phyloP scores from a whole-genome alignment of 2,329 filamentous ascomycete genomes.

The Cladophialophora immunda region DNA sequence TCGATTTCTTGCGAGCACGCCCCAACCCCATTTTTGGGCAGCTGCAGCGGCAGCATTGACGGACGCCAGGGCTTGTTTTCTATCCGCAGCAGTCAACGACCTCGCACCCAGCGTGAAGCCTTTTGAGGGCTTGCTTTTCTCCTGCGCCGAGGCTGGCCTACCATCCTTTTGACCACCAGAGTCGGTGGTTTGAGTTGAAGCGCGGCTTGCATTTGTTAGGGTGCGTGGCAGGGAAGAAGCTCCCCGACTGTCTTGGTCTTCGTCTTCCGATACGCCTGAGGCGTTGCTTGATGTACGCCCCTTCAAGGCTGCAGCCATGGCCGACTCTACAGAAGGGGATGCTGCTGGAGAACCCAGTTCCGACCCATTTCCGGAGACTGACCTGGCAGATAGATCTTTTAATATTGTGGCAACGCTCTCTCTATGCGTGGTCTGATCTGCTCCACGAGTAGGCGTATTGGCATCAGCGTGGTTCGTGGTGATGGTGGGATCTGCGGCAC shows the following conservation, averaged over 20 bases:
- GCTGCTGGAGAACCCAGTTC: constrained; percentile 58
- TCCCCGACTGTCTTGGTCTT: constrained; percentile 33
- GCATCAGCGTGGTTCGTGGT: constrained; percentile 72
- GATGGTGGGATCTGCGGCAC: constrained; percentile 70
- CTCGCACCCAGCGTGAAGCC: constrained; percentile 35
- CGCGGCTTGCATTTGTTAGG: constrained; percentile 37
- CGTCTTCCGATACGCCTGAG: constrained; percentile 56
- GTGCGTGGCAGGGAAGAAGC: constrained; percentile 41
- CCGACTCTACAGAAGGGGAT: constrained; percentile 51
- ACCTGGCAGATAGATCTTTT: constrained; percentile 69
- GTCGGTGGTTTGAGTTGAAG: constrained; percentile 33
- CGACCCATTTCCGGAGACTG: constrained; percentile 62
- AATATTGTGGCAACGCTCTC: constrained; percentile 69
- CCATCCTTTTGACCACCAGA: constrained; percentile 34
- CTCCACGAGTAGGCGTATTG: constrained; percentile 67
- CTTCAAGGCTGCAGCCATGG: constrained; percentile 48
- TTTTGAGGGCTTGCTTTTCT: constrained; percentile 23
- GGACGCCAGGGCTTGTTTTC: constrained; percentile 52
- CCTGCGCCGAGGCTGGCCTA: constrained; percentile 28
- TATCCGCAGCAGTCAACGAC: constrained; percentile 45
- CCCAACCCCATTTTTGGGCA: constrained; percentile 68
- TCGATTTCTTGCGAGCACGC: constrained; percentile 54
- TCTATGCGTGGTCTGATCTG: constrained; percentile 65
- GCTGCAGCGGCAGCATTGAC: constrained; percentile 62
- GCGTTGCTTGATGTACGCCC: constrained; percentile 57